Evolutionary conservation across 2,329 filamentous ascomycete species (phyloP).

Genomic region (Davidsoniella australis): DNA sequence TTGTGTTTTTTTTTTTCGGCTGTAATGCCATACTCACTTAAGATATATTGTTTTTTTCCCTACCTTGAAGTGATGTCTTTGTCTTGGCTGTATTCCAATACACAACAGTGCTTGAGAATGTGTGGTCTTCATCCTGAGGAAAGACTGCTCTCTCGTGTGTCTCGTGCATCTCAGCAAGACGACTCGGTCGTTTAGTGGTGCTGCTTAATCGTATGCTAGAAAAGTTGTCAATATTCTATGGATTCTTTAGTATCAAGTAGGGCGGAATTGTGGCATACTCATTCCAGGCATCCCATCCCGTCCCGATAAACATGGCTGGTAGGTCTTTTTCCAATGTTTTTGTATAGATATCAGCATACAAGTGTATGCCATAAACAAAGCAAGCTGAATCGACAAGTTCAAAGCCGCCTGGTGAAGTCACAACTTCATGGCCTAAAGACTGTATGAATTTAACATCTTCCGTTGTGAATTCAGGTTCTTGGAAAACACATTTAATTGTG

Average conservation of each 20-base stretch:
- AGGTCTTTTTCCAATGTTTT: slow-evolving; percentile 27
- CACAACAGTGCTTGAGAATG: slow-evolving; percentile 25
- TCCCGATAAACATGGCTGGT: slow-evolving; percentile 43
- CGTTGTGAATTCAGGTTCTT: slow-evolving; percentile 35
- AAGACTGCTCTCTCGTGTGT: slow-evolving; percentile 20
- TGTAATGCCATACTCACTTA: no score
- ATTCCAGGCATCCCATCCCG: slow-evolving; percentile 33
- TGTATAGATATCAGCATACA: slow-evolving; percentile 37
- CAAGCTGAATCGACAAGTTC: slow-evolving; percentile 28
- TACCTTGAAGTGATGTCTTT: not conserved
- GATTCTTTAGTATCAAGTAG: not conserved
- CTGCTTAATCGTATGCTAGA: not conserved
- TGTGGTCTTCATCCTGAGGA: slow-evolving; percentile 22
- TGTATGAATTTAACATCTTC: slow-evolving; percentile 35
- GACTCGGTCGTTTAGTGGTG: slow-evolving; percentile 1
- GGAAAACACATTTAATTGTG: slow-evolving; percentile 31
- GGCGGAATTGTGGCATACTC: slow-evolving; percentile 22
- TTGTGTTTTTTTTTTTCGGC: no score
- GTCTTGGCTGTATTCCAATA: slow-evolving; percentile 19
- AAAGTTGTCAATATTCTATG: not conserved
- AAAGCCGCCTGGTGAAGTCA: slow-evolving; percentile 36
- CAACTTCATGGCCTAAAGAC: slow-evolving; percentile 34
- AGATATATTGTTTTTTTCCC: no score
- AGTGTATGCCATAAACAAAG: slow-evolving; percentile 45
- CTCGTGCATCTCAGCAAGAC: slow-evolving; percentile 20